Base-by-base conservation (phyloP, 768 basidiomycete species). In the Cystofilobasidium capitatum region DNA sequence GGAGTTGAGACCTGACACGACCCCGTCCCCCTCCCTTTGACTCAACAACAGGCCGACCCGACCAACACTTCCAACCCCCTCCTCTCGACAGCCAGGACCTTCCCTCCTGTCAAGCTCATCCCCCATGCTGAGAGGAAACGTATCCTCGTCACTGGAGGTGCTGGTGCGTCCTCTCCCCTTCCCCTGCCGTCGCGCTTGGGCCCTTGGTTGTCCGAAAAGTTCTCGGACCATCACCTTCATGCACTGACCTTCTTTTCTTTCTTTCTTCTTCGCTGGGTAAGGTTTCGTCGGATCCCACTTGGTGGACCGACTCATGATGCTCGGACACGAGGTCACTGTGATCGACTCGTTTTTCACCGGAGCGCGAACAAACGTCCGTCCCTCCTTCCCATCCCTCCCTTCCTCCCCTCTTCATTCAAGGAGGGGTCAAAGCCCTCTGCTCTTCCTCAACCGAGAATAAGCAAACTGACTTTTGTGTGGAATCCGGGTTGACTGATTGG, bases 261-360 rank as follows among this genome's bases (percentile, higher is more conserved):
- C 49, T 7, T 51, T 24, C 47, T 22, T 49, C 20, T 8, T 49
- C 26, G 94, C 94, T 67, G 94, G 96, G 47, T 96, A 94, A 42
- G 96, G 96, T n/a, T 99, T 99, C 77, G 94, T 99, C 68, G 96
- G 96, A 20, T 94, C 91, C 37, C 96, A 99, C 79, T 85, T 99
- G 58, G 80, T 99, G 62, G 96, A 99, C 80, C 85, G 96, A 58
- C 84, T 98, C 70, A 93, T 99, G 91, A 83, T 97, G 70, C 84
- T 98, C 61, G 96, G 96, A 20, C 96, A 99, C 75, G 92, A 97
- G 77, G 91, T 94, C 72, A 92, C 91, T 65, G 94, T 97, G 71
- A 79, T 96, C 65, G 94, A 98, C 81, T 97, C 97, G 80, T 99
- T 99, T 77, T 99, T 99, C 81, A 97, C 93, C 31, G 96, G 96